Conservation (phyloP, 2,329 filamentous ascomycete species). For the Phaeosphaeriaceae sp. region DNA sequence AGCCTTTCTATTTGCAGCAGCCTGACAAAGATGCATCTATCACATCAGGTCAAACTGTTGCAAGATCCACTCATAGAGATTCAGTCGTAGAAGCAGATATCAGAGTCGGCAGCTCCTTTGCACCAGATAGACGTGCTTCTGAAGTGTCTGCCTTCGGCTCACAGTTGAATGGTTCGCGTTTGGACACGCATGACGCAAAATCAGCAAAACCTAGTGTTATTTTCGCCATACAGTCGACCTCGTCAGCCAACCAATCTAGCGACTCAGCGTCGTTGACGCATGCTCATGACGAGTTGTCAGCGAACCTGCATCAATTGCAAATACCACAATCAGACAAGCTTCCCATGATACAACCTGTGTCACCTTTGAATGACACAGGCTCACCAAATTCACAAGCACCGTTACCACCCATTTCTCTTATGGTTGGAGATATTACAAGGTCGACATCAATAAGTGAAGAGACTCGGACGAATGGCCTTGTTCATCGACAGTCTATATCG, state of each 20-base stretch:
- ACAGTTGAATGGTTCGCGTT: slow-evolving; percentile 11
- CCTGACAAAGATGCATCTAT: slow-evolving; percentile 26
- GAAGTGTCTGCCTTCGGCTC: slow-evolving; percentile 9
- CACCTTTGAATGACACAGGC: slow-evolving; percentile 36
- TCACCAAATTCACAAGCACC: slow-evolving; percentile 42
- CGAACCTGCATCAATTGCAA: slow-evolving; percentile 37
- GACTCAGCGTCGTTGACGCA: slow-evolving; percentile 27
- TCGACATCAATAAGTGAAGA: slow-evolving; percentile 42
- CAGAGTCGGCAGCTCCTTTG: slow-evolving; percentile 5
- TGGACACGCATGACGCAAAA: slow-evolving; percentile 7
- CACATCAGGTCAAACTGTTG: slow-evolving; percentile 11
- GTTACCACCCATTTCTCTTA: slow-evolving; percentile 42
- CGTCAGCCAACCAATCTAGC: slow-evolving; percentile 24
- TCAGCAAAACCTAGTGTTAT: slow-evolving; percentile 6
- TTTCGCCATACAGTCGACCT: slow-evolving; percentile 12
- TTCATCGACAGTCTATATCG: slow-evolving; percentile 46
- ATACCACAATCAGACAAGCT: slow-evolving; percentile 43
- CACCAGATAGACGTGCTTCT: slow-evolving; percentile 19
- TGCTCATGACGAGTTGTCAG: slow-evolving; percentile 27
- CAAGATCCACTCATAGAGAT: slow-evolving; percentile 21
- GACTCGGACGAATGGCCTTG: slow-evolving; percentile 31
- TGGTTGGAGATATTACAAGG: slow-evolving; percentile 42
- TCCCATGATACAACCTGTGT: slow-evolving; percentile 44
- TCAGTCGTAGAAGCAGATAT: slow-evolving; percentile 24
- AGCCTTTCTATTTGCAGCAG: slow-evolving; percentile 18